Percentiles rank a stretch among this genome's conserved stretches.
phyloP scores from a whole-genome alignment of 306 rosid species.

The Vigna trinervia region DNA sequence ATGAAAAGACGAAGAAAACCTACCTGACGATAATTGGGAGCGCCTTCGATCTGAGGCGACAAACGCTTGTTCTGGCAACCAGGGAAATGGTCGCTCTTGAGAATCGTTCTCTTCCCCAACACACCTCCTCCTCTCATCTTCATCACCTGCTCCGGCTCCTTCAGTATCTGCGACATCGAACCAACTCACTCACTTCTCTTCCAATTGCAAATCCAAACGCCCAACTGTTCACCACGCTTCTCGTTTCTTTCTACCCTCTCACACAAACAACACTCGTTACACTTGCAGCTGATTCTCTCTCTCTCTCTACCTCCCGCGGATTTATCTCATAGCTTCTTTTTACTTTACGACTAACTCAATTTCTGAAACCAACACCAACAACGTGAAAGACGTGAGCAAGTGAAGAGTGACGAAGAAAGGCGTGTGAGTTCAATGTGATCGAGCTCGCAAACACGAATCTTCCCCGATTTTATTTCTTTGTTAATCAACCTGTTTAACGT shows the following conservation, averaged over 20 bases:
- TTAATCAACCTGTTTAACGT: background rate
- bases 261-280: background rate
- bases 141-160: conserved; percentile 84
- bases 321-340: background rate
- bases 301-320: conserved; percentile 8
- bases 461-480: background rate
- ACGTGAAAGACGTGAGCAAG: conserved; percentile 42
- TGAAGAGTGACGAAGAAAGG: background rate
- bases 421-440: conserved; percentile 24
- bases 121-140: conserved; percentile 83
- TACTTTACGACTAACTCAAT: background rate
- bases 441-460: background rate
- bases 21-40: conserved; percentile 94
- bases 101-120: conserved; percentile 88
- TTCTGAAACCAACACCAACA: background rate
- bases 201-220: background rate
- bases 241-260: background rate
- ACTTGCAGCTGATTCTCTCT: background rate
- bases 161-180: conserved; percentile 56
- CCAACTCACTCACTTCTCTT: background rate
- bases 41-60: conserved; percentile 90
- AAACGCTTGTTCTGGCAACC: conserved; percentile 95
- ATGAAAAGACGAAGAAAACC: conserved; percentile 15
- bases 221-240: background rate
- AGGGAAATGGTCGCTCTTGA: conserved; percentile 95